Percentiles rank a stretch among this genome's conserved stretches.
Evolutionary conservation across 345 rosid genomes (phyloP).

Genomic region (Camelina neglecta): DNA sequence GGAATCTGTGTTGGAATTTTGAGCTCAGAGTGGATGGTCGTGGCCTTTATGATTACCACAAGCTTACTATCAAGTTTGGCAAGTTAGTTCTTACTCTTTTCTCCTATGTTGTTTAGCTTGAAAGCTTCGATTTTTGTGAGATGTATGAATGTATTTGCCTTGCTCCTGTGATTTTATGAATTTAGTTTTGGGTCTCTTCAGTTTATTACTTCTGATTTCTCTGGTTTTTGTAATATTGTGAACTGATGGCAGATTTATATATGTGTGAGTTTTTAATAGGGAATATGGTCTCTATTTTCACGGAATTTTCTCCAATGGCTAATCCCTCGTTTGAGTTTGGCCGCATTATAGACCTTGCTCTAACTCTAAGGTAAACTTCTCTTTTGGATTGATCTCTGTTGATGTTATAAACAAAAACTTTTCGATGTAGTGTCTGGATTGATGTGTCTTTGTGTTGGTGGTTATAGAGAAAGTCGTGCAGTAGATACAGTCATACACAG

Average conservation of each 20-base stretch:
- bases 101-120: not conserved
- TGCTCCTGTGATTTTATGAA: too few species aligned
- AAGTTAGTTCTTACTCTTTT: constrained; percentile 49
- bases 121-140: not conserved
- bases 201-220: not conserved
- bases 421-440: not conserved
- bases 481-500: constrained; percentile 67
- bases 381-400: not conserved
- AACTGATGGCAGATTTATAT: not conserved
- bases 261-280: constrained; percentile 45
- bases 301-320: constrained; percentile 97
- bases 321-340: constrained; percentile 94
- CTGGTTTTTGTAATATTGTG: not conserved
- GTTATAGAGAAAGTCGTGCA: constrained; percentile 91
- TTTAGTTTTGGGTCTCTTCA: not conserved
- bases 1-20: constrained; percentile 70
- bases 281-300: constrained; percentile 82
- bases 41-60: constrained; percentile 72
- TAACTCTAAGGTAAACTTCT: constrained; percentile 59
- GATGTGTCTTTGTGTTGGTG: constrained; percentile 9
- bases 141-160: not conserved
- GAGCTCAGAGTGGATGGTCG: constrained; percentile 90
- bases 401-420: not conserved
- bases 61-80: too few species aligned
- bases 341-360: constrained; percentile 79